Base-by-base conservation (phyloP, 208 protist genomes). In the Trypanosoma avium region DNA sequence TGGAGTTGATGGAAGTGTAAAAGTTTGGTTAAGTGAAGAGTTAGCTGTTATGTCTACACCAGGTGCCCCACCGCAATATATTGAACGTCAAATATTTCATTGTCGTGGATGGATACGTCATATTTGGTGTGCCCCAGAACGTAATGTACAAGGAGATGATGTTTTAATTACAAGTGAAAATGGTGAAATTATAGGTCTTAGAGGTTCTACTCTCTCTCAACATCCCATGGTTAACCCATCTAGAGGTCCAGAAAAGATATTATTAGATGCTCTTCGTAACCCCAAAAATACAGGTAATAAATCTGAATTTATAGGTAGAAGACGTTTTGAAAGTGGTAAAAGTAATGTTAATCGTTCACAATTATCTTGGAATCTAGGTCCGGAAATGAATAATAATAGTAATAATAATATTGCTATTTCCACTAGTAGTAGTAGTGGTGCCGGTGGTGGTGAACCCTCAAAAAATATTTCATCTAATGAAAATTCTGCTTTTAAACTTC, bases 41-140 rank as follows among this genome's bases (percentile, higher is more conserved):
- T 32, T 12, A 27, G n/a, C 17, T 13, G 50, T 29, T 24, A 13
- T 45, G 13, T 15, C 30, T 38, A 21, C 26, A 24, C 15, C n/a
- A 2, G 1, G 0, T 38, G 69, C 33, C 24, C 36, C 30, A 21
- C 69, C 46, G 13, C 42, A 57, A 40, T 76, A 75, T 47, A 48
- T 70, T 30, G 64, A 63, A 15, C 32, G 63, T 4, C 72, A 82
- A 53, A n/a, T 53, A 1, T 77, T 82, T 58, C 43, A 58, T 19
- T 80, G 76, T 45, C 21, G 46, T 52, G 71, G 72, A 6, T 86
- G 80, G 80, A 70, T 86, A 12, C 61, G 72, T 12, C 65, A 68
- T 24, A 75, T 86, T 63, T 67, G 63, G 40, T 62, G 46, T 15
- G 38, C 67, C 10, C 24, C 36, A 45, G 55, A 59, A 21, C 61